Evolutionary conservation across 116 monocot genomes (phyloP), one percentile per base, ranked within the genome.

Genomic region (Trichopus zeylanicus): DNA sequence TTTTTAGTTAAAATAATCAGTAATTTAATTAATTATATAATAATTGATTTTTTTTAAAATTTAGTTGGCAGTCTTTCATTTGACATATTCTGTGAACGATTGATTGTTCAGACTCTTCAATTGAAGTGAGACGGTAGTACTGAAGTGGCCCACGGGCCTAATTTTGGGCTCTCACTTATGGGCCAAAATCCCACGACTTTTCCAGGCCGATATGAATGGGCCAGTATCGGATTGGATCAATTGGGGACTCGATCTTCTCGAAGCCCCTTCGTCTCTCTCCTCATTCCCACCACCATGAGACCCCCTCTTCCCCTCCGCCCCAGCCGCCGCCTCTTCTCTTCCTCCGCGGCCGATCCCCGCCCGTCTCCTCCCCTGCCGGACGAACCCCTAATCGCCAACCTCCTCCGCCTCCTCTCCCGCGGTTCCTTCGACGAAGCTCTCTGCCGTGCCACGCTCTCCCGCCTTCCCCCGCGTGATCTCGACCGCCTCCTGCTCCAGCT

Each of bases 361-460:
- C 47, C 32, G 2, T 15, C 62, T 16, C 33, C 42, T 0, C 60
- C 56, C 4, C 32, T 30, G 27, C 42, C 59, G 53, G 56, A 49
- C 37, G 29, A 22, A 30, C 55, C 26, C 46, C 46, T 27, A 31
- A 19, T 24, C 62, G 13, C 25, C n/a, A 23, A 12, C 25, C 66
- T 70, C 19, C 69, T 46, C 33, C 66, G 60, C 52, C 75, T 84
- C 56, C 81, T 83, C 70, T 78, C 81, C 26, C 23, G 34, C n/a
- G 26, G 77, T 22, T 29, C 67, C 38, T 55, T 80, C 63, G 68
- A 76, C 68, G 59, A 48, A 33, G 49, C 59, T n/a, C 78, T 81
- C 67, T 73, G 70, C 71, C 60, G 63, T 55, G 61, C 62, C 32
- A 53, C 69, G 60, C 74, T 84, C 49, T 20, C 71, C 35, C 51